Evolutionary conservation across 192 early-diverging fungal genomes (phyloP), one percentile per base, ranked within the genome.

Genomic region (Coemansia sp.): DNA sequence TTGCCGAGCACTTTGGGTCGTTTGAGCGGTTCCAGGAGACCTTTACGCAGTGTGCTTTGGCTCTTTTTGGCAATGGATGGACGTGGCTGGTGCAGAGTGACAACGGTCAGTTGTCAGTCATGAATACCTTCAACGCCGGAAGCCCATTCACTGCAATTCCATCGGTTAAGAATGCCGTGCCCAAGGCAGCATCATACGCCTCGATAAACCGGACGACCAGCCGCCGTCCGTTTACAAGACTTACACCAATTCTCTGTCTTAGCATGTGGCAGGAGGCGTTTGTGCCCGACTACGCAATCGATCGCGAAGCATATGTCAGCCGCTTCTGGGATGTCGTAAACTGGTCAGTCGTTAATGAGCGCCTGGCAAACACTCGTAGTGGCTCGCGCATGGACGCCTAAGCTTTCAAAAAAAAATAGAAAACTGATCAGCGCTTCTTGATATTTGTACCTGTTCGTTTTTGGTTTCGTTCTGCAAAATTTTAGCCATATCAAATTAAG

Each of bases 231-330:
- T 69, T 73, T 37, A 44, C 61, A 17, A 62, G 56, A 53, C 55
- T 67, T 42, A 48, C 61, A 14, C 80, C 80, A 0, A 51, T 81
- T 14, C 64, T 81, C 23, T 64, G 67, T 0, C 61, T 81, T 9
- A 81, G 66, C 65, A 78, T 81, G 75, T 81, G 80, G 80, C 71
- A 81, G 52, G 71, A 81, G 49, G 67, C 80, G 7, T 81, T 53
- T 40, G 19, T 81, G 46, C 71, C 62, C 9, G 71, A 81, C 61
- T 81, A 81, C 25, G 67, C 43, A 1, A 46, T 78, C 47, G 69
- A 81, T 18, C 61, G 69, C 39, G 57, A 56, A 11, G 37, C 62
- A 9, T 81, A 81, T 27, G 62, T 81, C 44, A 38, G 51, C 15
- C 64, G 64, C 55, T 81, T 78, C 61, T 81, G 75, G 74, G 60